Conservation (phyloP, 2,329 filamentous ascomycete genomes). For the Trichoderma brevicompactum region DNA sequence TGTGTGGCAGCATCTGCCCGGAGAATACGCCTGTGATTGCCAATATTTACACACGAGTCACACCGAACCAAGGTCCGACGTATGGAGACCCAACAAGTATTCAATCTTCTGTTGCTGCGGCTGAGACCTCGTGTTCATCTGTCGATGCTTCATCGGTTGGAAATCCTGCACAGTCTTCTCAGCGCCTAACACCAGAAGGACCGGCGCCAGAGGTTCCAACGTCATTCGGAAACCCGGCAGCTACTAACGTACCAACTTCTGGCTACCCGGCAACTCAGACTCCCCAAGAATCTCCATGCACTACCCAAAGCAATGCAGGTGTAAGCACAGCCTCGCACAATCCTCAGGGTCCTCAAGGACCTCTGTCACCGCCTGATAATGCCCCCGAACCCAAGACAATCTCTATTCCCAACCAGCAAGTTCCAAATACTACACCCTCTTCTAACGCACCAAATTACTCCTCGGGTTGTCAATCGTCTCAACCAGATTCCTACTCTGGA, state of each 20-base stretch:
- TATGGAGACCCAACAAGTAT: slow-evolving; percentile 26
- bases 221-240: slow-evolving; percentile 24
- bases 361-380: slow-evolving; percentile 21
- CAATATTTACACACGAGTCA: slow-evolving; percentile 40
- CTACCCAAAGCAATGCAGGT: slow-evolving; percentile 1
- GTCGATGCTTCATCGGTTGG: slow-evolving; percentile 1
- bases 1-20: slow-evolving; percentile 43
- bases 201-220: slow-evolving; percentile 30
- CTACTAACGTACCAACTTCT: slow-evolving; percentile 26
- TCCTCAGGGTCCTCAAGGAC: neutral
- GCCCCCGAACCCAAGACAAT: slow-evolving; percentile 31
- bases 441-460: slow-evolving; percentile 19
- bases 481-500: slow-evolving; percentile 14
- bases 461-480: slow-evolving; percentile 4
- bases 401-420: slow-evolving; percentile 24
- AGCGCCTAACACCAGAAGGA: slow-evolving; percentile 27
- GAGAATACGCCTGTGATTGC: slow-evolving; percentile 37
- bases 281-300: slow-evolving; percentile 24
- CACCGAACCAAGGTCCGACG: slow-evolving; percentile 26
- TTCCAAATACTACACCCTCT: slow-evolving; percentile 10
- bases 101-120: slow-evolving; percentile 22
- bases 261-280: slow-evolving; percentile 9
- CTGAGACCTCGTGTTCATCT: slow-evolving; percentile 24
- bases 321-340: neutral
- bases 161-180: slow-evolving; percentile 16